Evolutionary conservation across 1,284 basidiomycete genomes (phyloP), one percentile per base, ranked within the genome.

Genomic region (Pseudozyma sp.): DNA sequence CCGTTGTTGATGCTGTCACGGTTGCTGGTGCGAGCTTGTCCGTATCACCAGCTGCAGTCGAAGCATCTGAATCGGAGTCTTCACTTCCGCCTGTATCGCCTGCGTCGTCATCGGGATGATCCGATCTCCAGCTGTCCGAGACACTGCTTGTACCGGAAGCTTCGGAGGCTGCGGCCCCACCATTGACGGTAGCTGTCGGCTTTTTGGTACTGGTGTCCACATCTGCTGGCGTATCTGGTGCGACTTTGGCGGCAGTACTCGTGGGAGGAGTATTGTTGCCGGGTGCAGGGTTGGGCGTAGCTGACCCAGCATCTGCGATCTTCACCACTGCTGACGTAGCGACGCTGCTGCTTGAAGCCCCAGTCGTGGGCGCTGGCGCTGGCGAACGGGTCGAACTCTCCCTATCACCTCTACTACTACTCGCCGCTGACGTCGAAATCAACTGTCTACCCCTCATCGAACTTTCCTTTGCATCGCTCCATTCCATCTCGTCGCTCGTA

Each of bases 401-500:
- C 48, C 63, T 6, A 53, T 21, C n/a, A 53, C 44, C 40, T 47
- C 68, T 49, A 11, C 61, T 44, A 50, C 61, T 50, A 5, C 34
- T 31, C 8, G 40, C 8, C 5, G 40, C 58, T 6, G 40, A 25
- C 18, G 47, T 42, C 19, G 45, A 47, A 18, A 58, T 49, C 35
- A 63, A 21, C 55, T 62, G 59, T 21, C 63, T 40, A 5, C 57
- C 64, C 11, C 65, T 44, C 53, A 53, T 48, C 42, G 52, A 58
- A 31, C 57, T 70, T 49, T 76, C 73, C 49, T 72, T 76, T 3
- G 73, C 69, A 61, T 76, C 73, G 52, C 73, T 76, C 73, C 73
- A 76, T 52, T 77, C 76, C 71, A 77, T 71, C 64, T 77, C 76
- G 42, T 77, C 76, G 47, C 67, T 70, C 25, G 76, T 77, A 47